Conservation (phyloP, 768 basidiomycete genomes). For the Tricholoma matsutake region DNA sequence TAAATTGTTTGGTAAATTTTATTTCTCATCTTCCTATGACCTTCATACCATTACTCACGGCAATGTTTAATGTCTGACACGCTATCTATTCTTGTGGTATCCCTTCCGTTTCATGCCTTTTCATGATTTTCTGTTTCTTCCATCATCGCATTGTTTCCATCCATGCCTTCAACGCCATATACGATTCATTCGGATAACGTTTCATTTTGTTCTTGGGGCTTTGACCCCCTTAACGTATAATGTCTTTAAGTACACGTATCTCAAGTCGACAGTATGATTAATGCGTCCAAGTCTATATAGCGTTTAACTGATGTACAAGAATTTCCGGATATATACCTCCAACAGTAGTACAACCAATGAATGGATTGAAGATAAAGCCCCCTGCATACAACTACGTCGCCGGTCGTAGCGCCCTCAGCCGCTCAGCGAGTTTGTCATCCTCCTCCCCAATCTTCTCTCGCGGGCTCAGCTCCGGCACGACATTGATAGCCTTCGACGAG, state of each 20-base stretch:
- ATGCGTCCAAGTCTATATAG: slow-evolving; percentile 9
- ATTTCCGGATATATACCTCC: slow-evolving; percentile 2
- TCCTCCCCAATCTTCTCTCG: slow-evolving; percentile 66
- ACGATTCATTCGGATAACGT: neutral
- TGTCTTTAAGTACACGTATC: slow-evolving; percentile 14
- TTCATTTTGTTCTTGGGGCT: neutral
- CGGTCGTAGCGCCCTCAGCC: slow-evolving; percentile 85
- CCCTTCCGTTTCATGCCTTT: neutral
- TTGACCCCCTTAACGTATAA: slow-evolving; percentile 8
- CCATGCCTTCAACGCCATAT: slow-evolving; percentile 7
- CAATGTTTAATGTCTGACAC: neutral
- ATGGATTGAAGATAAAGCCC: neutral
- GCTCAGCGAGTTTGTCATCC: slow-evolving; percentile 78
- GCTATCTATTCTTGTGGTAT: slow-evolving; percentile 13
- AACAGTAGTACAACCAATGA: slow-evolving; percentile 6
- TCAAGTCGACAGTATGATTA: slow-evolving; percentile 14
- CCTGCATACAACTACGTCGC: slow-evolving; percentile 42
- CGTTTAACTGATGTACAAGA: slow-evolving; percentile 4
- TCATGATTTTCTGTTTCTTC: neutral
- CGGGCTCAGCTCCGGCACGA: slow-evolving; percentile 54
- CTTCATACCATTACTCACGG: neutral
- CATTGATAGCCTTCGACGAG: slow-evolving; percentile 55
- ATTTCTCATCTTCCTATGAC: slow-evolving; percentile 5
- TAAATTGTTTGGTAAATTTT: slow-evolving; percentile 1
- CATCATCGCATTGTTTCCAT: slow-evolving; percentile 1